Base-by-base conservation (phyloP, 2,329 filamentous ascomycete species). In the Calonectria multiphialidica region DNA sequence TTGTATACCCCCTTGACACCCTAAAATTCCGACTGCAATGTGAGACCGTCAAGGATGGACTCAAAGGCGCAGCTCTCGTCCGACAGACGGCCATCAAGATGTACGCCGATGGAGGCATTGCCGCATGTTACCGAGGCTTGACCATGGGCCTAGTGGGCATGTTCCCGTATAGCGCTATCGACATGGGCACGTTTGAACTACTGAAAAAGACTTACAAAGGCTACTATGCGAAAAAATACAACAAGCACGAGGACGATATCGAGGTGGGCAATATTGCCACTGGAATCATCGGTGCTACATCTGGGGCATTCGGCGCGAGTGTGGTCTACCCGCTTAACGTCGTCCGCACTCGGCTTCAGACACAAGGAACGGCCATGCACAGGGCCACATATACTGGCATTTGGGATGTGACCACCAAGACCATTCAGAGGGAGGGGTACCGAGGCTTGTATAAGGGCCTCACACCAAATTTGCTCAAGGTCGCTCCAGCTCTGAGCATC, bases 101-200 rank as follows among this genome's bases (percentile, higher is more conserved):
- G 93, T 95, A 93, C 87, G 89, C 88, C 47, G 90, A 92, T 71
- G 94, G 94, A 71, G 95, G 95, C 25, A 77, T 96, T 33, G 87
- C 90, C 37, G 89, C 94, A 8, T 96, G 95, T 74, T 99, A 98
- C 83, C 95, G 96, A 66, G 97, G 97, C 47, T 89, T 99, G 40
- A 96, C 95, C 0, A 97, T 98, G 90, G 97, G 97, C 18, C 89
- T 99, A 5, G 86, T 98, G 63, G 97, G 97, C 82, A 98, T 98
- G 92, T 99, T 99, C 80, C 97, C 97, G 0, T 99, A 98, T 83
- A 96, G 95, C 49, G 97, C 97, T 62, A 97, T 99, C 81, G 97
- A 99, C 81, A 93, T 99, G 80, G 95, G 95, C 75, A 98, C 95
- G 0, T 99, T 98, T 80, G 97, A 99, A 84, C 92, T 97, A 72